These are phyloP conservation scores for Spirogloea muscicola DNA, from an alignment of 139 green algal species.

Conservation along the genomic window DNA sequence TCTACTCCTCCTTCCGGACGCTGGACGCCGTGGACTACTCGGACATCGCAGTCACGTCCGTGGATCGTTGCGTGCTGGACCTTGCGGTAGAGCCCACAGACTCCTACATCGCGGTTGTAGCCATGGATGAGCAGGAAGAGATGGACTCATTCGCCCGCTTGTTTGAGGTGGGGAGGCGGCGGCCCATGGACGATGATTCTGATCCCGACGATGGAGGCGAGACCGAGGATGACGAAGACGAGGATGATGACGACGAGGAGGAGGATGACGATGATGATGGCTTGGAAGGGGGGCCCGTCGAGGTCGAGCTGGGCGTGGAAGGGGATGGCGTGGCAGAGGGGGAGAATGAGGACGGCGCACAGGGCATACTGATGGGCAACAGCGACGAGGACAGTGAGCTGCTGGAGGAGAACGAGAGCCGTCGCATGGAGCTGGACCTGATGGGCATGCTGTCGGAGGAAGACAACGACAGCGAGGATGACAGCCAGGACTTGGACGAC, in stretches of 20 bases:
- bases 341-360: conserved; percentile 1
- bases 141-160: conserved; percentile 19
- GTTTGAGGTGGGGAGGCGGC: conserved; percentile 59
- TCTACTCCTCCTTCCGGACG: conserved; percentile 63
- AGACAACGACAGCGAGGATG: neutral
- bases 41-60: conserved; percentile 63
- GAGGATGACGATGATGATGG: conserved; percentile 23
- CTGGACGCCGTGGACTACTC: conserved; percentile 63
- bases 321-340: neutral
- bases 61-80: conserved; percentile 65
- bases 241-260: conserved; percentile 45
- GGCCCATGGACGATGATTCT: conserved; percentile 43
- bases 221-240: conserved; percentile 38
- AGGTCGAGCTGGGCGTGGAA: conserved; percentile 5
- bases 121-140: conserved; percentile 53
- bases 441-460: conserved; percentile 7
- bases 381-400: conserved; percentile 27
- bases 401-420: too few species aligned
- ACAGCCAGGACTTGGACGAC: too few species aligned
- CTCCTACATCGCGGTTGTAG: conserved; percentile 58
- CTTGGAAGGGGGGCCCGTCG: conserved; percentile 10
- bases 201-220: conserved; percentile 44
- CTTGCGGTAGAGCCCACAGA: conserved; percentile 61
- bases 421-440: neutral
- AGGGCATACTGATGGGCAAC: neutral